Percentiles rank a stretch among this genome's conserved stretches.
These are phyloP conservation scores for Monosporascus ibericus DNA, from an alignment of 2,329 filamentous ascomycete genomes.

Conservation along the genomic window DNA sequence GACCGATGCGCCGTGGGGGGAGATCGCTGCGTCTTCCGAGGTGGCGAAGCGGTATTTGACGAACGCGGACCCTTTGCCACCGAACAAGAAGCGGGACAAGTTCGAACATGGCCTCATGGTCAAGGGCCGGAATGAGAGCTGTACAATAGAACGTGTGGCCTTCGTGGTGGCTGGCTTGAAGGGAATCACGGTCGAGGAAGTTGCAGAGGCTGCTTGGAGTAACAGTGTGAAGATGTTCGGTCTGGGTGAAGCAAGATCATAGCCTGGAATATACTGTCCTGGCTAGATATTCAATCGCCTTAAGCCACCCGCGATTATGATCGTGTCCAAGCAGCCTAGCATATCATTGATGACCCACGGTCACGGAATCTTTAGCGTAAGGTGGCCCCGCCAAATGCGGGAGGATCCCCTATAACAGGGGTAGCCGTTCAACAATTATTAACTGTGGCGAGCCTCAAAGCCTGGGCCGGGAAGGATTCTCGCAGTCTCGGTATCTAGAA, in stretches of 20 bases:
- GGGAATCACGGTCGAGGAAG: slow-evolving; percentile 33
- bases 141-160: slow-evolving; percentile 39
- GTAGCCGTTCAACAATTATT: too few species aligned
- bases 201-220: slow-evolving; percentile 31
- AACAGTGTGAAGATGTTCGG: slow-evolving; percentile 28
- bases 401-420: too few species aligned
- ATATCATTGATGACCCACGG: too few species aligned
- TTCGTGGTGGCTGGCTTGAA: slow-evolving; percentile 42
- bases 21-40: slow-evolving; percentile 29
- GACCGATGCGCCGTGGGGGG: slow-evolving; percentile 44
- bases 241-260: not conserved
- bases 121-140: slow-evolving; percentile 47
- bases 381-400: too few species aligned
- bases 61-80: slow-evolving; percentile 30
- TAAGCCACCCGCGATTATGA: too few species aligned
- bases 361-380: too few species aligned
- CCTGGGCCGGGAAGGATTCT: too few species aligned
- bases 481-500: too few species aligned
- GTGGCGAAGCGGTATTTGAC: slow-evolving; percentile 35
- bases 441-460: too few species aligned
- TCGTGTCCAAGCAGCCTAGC: too few species aligned
- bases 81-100: slow-evolving; percentile 43
- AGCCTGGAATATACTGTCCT: too few species aligned
- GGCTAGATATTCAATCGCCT: too few species aligned
- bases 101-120: slow-evolving; percentile 40